Base-by-base conservation (phyloP, 2,329 filamentous ascomycete genomes). In the Epicoccum sorghinum region DNA sequence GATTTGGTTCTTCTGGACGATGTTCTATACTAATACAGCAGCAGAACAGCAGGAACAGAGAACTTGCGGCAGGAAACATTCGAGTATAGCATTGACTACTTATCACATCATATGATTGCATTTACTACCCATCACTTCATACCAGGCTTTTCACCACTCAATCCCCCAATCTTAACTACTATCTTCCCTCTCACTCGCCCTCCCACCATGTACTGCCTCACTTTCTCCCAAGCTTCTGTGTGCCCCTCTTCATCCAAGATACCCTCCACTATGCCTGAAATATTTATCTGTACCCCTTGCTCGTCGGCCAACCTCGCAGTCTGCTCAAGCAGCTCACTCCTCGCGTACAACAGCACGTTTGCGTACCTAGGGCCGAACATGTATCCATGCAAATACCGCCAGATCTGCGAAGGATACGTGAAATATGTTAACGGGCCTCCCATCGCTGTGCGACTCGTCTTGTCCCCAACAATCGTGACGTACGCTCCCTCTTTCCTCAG, bases 391-490 rank as follows among this genome's bases (percentile, higher is more conserved):
- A 71, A 22, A 48, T 61, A 58, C 6, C 67, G 60, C 18, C 66
- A 13, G 1, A 70, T 47, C 48, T 71, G 69, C 1, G 60, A 58
- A 1, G 68, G 69, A 41, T 66, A 64, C 0, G 68, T 71, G 25
- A 73, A 58, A 49, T 74, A 74, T 3, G 71, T 71, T 24, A 64
- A 13, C 1, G 69, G 63, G 0, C 79, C 53, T 56, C 69, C 74
- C 29, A 78, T 69, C 9, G 74, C 70, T 40, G 74, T 73, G 5
- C 78, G 77, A 1, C 54, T 57, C 12, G 70, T 73, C 50, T 74
- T 74, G 44, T 74, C 71, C 4, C 70, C 71, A 3, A 74, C 71
- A 25, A 78, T 78, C 1, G 76, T 78, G 0, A 77, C 71, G 57
- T 79, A 82, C 18, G 71, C 66, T 7, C 62, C 43, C 67, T 74